phyloP scores from a whole-genome alignment of 202 grass and related monocot species.

The Musa balbisiana region DNA sequence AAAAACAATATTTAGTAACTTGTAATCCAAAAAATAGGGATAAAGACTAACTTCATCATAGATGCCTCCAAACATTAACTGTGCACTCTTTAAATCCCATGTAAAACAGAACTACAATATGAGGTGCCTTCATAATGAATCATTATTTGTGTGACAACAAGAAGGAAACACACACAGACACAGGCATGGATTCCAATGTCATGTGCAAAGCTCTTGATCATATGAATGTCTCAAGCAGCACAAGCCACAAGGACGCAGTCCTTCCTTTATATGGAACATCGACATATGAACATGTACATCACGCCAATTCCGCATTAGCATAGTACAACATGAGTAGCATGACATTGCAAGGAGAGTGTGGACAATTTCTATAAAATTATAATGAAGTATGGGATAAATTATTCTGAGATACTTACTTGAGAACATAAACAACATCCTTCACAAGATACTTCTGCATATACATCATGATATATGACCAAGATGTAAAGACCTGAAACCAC shows the following conservation, averaged over 20 bases:
- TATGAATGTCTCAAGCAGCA: not conserved
- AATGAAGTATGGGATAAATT: too few species aligned
- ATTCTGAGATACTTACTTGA: slow-evolving; percentile 48
- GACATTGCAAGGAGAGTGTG: too few species aligned
- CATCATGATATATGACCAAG: slow-evolving; percentile 96
- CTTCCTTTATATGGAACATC: slow-evolving; percentile 11
- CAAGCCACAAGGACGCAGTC: not conserved
- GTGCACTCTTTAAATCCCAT: not conserved
- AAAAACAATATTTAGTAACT: slow-evolving; percentile 16
- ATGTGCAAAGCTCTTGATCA: slow-evolving; percentile 2
- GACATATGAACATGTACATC: not conserved
- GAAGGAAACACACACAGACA: not conserved
- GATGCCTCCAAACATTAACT: not conserved
- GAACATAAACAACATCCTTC: slow-evolving; percentile 58
- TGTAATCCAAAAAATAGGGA: slow-evolving; percentile 3
- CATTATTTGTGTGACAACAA: not conserved
- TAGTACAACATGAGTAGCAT: too few species aligned
- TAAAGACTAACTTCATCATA: slow-evolving; percentile 11
- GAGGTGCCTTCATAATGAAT: not conserved
- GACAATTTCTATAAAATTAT: too few species aligned
- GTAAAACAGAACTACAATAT: not conserved
- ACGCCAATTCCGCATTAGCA: too few species aligned
- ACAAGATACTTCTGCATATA: slow-evolving; percentile 97
- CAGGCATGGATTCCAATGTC: not conserved
- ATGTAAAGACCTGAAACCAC: slow-evolving; percentile 78